Base-by-base conservation (phyloP, 2,329 filamentous ascomycete species). In the Alternaria gansuensis region DNA sequence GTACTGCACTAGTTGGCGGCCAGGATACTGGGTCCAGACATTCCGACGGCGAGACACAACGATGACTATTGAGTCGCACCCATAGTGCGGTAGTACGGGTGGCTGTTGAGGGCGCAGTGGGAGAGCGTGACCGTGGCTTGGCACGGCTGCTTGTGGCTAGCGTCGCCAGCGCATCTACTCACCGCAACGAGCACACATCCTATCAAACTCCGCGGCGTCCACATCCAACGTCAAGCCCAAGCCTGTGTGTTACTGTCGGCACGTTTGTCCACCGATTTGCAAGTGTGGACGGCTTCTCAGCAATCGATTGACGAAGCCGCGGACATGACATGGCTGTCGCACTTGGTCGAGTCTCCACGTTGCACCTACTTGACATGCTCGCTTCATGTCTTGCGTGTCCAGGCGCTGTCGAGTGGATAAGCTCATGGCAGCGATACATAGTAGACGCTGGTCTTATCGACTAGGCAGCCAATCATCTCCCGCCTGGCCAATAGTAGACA, bases 301-400 rank as follows among this genome's bases (percentile, higher is more conserved):
- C 57, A 62, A 62, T 51, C n/a, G 41, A 62, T 66, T 64, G 55
- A 21, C 48, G 51, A 60, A 63, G 64, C 60, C 57, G 55, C 57
- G 48, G 69, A 66, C 70, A 69, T 75, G 73, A 73, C 75, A 75
- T 67, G 72, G 66, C 62, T 59, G 71, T 71, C 66, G 72, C 62
- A 72, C 72, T 59, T 68, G 69, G 59, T 75, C 71, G 71, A 75
- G 74, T 72, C 70, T 75, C 75, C 74, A 76, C 74, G 74, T 77
- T 69, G 75, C 75, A 76, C 72, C 63, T 59, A 63, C 65, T 39
- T 65, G 31, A 54, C 51, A 50, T 44, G 56, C 61, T 66, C 51
- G 67, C 66, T 68, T 67, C 62, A 53, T 59, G 56, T 45, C 45
- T 54, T 58, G 54, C 54, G 60, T 51, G 37, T 39, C 51, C 24